Base-by-base conservation (phyloP, 2,329 filamentous ascomycete genomes). In the Trichoderma semiorbis region DNA sequence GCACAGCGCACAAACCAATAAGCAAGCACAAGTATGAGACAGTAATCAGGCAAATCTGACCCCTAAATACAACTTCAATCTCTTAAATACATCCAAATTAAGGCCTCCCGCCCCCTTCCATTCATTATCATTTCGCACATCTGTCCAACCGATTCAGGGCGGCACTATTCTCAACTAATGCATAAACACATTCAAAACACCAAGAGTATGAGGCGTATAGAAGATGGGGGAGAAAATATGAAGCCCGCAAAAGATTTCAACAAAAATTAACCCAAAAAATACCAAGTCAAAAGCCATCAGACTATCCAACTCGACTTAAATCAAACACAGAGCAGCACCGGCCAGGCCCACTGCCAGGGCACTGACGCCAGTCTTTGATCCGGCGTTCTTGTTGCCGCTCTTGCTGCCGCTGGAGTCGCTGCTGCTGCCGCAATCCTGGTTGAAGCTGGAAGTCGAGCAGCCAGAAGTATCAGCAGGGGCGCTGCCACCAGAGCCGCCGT, bases 371-470 rank as follows among this genome's bases (percentile, higher is more conserved):
- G 78, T 74, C 72, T 78, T 78, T 72, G 76, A 76, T 70, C 80
- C 77, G 14, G 75, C 76, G 69, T 75, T 82, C 74, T 79, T 80
- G 71, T 79, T 80, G 70, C 78, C 78, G 39, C 76, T 77, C 71
- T 72, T 75, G 68, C 75, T 75, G 73, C 79, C 81, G 71, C 74
- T 72, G 71, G 81, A 78, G 24, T 78, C 75, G 61, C 77, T 77
- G 26, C 72, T 78, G 39, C 72, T 74, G 73, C 76, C 76, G 75
- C 83, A 85, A 71, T 79, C 75, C 75, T 85, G 83, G 70, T 80
- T 79, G 75, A 86, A 87, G 62, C 79, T 79, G 36, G 74, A 79
- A 8, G 78, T 74, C 12, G 79, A 75, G 74, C 84, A 86, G 72
- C 78, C 76, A 21, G 75, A 72, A 16, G 77, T 78, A 64, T 77